A percentile compares a stretch with the other conserved stretches of the same genome.
Conservation (phyloP, 805 yeast species). For the Yarrowia sp. region DNA sequence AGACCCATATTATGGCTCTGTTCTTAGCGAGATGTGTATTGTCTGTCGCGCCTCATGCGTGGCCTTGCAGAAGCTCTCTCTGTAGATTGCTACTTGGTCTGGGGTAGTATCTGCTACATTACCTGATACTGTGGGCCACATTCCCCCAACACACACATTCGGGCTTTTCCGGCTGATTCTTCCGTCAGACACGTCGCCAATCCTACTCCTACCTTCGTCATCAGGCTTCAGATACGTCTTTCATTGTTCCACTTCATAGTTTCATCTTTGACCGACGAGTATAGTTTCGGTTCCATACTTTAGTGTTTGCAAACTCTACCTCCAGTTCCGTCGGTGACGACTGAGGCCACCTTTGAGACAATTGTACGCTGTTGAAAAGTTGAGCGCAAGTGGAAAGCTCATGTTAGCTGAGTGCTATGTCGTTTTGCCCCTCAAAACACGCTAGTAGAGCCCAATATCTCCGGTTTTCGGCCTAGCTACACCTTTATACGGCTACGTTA, state of each 20-base stretch:
- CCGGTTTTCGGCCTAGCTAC: too few relatives aligned
- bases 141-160: too few relatives aligned
- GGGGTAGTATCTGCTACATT: not conserved
- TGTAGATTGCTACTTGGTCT: conserved; percentile 1
- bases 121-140: too few relatives aligned
- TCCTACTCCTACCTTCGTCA: too few relatives aligned
- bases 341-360: conserved; percentile 15
- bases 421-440: too few relatives aligned
- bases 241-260: not conserved
- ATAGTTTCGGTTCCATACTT: not conserved
- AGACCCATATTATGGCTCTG: not conserved
- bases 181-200: too few relatives aligned
- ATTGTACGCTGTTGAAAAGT: not conserved
- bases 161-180: too few relatives aligned
- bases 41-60: conserved; percentile 12
- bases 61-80: not conserved
- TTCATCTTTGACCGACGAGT: not conserved
- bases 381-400: not conserved
- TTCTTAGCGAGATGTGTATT: not conserved
- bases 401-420: not conserved
- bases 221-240: not conserved
- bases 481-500: not conserved
- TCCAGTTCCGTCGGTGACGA: not conserved
- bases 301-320: not conserved
- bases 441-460: too few relatives aligned